A percentile compares a stretch with the other conserved stretches of the same genome.
Evolutionary conservation across 352 stramenopile genomes (phyloP).

Genomic region (Phytophthora quininea): DNA sequence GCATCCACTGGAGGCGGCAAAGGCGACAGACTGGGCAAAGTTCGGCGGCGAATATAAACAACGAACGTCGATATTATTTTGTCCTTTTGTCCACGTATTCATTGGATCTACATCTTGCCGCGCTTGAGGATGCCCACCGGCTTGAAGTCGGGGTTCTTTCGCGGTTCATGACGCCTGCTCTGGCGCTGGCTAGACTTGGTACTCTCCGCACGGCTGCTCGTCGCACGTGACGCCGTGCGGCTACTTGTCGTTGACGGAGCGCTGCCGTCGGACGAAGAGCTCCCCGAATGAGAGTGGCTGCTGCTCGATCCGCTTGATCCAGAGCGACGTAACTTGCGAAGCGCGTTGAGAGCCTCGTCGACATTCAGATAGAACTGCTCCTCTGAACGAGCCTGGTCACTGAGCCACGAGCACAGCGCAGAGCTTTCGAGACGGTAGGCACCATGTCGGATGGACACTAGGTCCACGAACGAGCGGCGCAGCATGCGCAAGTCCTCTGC

Average conservation of each 20-base stretch:
- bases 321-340: slow-evolving; percentile 46
- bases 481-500: slow-evolving; percentile 75
- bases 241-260: slow-evolving; percentile 8
- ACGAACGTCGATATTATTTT: slow-evolving; percentile 39
- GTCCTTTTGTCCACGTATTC: slow-evolving; percentile 12
- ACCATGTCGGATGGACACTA: slow-evolving; percentile 65
- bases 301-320: slow-evolving; percentile 18
- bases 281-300: slow-evolving; percentile 23
- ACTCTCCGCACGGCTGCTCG: slow-evolving; percentile 12
- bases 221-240: slow-evolving; percentile 16
- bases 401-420: slow-evolving; percentile 74
- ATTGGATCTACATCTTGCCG: slow-evolving; percentile 31
- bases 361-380: slow-evolving; percentile 75
- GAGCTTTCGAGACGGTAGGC: slow-evolving; percentile 80
- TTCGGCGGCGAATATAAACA: slow-evolving; percentile 11
- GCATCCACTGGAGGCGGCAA: slow-evolving; percentile 47
- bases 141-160: slow-evolving; percentile 37
- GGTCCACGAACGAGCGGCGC: slow-evolving; percentile 76
- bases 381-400: slow-evolving; percentile 49
- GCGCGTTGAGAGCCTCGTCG: slow-evolving; percentile 46
- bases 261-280: slow-evolving; percentile 31
- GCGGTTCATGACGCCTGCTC: slow-evolving; percentile 31
- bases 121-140: slow-evolving; percentile 70
- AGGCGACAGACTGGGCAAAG: slow-evolving; percentile 52
- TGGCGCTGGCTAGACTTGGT: slow-evolving; percentile 30